Evolutionary conservation across 805 yeast genomes (phyloP), one percentile per base, ranked within the genome.

Genomic region (Teunomyces atbi): DNA sequence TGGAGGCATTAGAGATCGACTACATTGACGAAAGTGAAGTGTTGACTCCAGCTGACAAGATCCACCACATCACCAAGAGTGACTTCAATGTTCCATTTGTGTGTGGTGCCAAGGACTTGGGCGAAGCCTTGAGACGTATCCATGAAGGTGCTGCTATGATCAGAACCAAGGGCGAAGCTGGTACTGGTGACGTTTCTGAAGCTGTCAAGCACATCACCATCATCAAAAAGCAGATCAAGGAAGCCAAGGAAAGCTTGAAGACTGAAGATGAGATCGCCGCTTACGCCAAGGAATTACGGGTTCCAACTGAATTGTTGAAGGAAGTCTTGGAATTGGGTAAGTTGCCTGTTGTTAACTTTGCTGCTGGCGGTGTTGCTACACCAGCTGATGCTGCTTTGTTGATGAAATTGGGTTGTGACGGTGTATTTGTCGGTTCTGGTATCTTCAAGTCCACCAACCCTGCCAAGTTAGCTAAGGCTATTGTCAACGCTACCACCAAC

Each of bases 311-410:
- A n/a, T 63, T 80, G 40, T 66, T 87, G 46, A 64, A 74, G 52
- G 66, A 74, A 40, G 66, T 77, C 51, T 70, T 81, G 42, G 74
- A 73, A 37, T 69, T 71, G 51, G 64, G 68, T 7, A 79, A 81
- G 57, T 74, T 86, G 50, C 91, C 91, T 1, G 95, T 86, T 37
- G 94, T 87, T 45, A 86, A 85, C 69, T 86, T 86, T 60, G 92
- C 94, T 34, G 94, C 94, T 23, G 95, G 95, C 36, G 95, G 95
- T 48, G 84, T 86, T 43, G 94, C 95, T 7, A 84, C 95, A 10
- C 95, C 95, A 28, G 83, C 91, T 6, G 95, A 86, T 64, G 95
- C 95, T 20, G 94, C 94, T 16, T 68, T 87, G 52, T 81, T 88
- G 65, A 86, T 87, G 89, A 85, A 83, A 60, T 66, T 83, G 50